Evolutionary conservation across 2,329 filamentous ascomycete species (phyloP).

Genomic region (Pseudocercospora fijiensis): DNA sequence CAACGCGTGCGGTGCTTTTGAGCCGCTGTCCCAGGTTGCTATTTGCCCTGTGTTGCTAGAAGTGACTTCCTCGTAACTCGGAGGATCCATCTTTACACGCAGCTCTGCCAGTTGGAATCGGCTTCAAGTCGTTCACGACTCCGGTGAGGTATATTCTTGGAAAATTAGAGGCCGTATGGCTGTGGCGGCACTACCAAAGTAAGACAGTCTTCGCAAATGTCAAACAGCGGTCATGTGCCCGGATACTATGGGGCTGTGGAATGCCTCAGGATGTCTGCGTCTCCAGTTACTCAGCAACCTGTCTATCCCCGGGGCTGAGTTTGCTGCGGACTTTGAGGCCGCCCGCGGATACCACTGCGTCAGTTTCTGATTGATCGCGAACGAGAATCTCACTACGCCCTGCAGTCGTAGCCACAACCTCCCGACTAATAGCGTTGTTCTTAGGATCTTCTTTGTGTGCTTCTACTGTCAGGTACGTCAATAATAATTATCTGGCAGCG

Average conservation of each 20-base stretch:
- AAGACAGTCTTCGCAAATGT: neutral
- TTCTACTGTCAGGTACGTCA: neutral
- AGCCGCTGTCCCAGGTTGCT: constrained; percentile 16
- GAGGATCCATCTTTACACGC: constrained; percentile 27
- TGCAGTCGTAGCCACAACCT: neutral
- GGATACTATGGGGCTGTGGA: neutral
- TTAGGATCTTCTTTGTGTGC: neutral
- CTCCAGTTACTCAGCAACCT: neutral
- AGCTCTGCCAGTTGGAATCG: neutral
- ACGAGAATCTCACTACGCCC: neutral
- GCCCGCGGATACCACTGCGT: neutral
- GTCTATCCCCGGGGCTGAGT: constrained; percentile 3
- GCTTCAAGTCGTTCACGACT: neutral
- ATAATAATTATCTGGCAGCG: neutral
- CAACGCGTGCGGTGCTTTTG: constrained; percentile 25
- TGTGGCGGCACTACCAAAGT: constrained; percentile 3
- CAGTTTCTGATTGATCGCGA: neutral
- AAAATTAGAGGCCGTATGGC: constrained; percentile 1
- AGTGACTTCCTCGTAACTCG: constrained; percentile 34
- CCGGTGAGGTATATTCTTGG: neutral
- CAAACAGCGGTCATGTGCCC: neutral
- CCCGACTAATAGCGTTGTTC: neutral
- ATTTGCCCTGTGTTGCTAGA: constrained; percentile 3
- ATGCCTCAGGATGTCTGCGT: constrained; percentile 5
- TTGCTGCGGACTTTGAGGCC: constrained; percentile 2